A percentile compares a stretch with the other conserved stretches of the same genome.
These are phyloP conservation scores for Trypanosoma grayi DNA, from an alignment of 208 protist species.

Conservation along the genomic window DNA sequence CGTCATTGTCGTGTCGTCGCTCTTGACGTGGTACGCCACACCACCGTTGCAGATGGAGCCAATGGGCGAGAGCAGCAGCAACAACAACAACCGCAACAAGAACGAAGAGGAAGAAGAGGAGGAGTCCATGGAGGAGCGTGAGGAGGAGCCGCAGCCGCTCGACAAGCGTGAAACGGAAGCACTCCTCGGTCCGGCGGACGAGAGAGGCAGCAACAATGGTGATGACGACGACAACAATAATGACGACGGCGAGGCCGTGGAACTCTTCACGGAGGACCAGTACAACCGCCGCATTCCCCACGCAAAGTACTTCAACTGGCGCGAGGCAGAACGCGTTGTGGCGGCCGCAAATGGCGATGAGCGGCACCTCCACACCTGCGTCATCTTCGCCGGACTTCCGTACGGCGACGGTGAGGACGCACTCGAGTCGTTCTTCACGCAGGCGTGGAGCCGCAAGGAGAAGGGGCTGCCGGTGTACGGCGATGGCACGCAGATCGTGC, in stretches of 20 bases:
- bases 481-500: slow-evolving; percentile 81
- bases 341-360: slow-evolving; percentile 70
- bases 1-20: slow-evolving; percentile 83
- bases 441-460: slow-evolving; percentile 72
- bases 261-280: slow-evolving; percentile 92
- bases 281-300: slow-evolving; percentile 93
- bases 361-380: slow-evolving; percentile 80
- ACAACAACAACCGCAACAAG: slow-evolving; percentile 1
- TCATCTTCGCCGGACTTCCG: slow-evolving; percentile 84
- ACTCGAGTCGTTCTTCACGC: slow-evolving; percentile 86
- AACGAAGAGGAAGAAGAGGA: slow-evolving; percentile 20
- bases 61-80: slow-evolving; percentile 5
- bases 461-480: slow-evolving; percentile 84
- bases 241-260: slow-evolving; percentile 17
- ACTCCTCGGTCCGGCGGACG: slow-evolving; percentile 21
- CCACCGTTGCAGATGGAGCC: slow-evolving; percentile 38
- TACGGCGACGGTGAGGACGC: slow-evolving; percentile 91
- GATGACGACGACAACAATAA: slow-evolving; percentile 4
- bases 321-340: slow-evolving; percentile 91
- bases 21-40: slow-evolving; percentile 90
- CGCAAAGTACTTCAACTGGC: slow-evolving; percentile 88
- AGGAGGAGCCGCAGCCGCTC: slow-evolving; percentile 39
- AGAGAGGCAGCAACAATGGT: neutral
- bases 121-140: slow-evolving; percentile 19
- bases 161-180: slow-evolving; percentile 30